Evolutionary conservation across 176 grass and related monocot species (phyloP).

Genomic region (Carex myosuroides): DNA sequence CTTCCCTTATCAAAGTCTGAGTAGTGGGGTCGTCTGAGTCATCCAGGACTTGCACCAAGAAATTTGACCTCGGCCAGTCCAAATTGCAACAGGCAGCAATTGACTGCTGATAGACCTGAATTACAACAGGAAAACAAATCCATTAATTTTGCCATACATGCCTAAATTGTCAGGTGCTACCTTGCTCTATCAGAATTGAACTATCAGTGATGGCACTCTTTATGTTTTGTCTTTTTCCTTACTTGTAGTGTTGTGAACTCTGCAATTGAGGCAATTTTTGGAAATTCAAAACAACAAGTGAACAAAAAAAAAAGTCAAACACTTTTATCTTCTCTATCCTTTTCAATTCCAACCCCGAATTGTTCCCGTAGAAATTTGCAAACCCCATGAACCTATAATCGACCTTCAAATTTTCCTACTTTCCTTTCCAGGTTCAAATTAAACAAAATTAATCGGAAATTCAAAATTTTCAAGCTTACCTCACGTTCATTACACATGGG

Average conservation of each 20-base stretch:
- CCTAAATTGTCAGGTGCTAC: neutral
- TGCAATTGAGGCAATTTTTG: neutral
- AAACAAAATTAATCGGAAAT: slow-evolving; percentile 1
- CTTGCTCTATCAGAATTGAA: neutral
- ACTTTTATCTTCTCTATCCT: neutral
- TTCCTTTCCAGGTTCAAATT: neutral
- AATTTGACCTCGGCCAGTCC: slow-evolving; percentile 92
- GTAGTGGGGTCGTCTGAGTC: slow-evolving; percentile 84
- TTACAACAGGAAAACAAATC: neutral
- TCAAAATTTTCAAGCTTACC: slow-evolving; percentile 33
- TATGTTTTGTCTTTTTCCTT: neutral
- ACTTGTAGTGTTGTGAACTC: neutral
- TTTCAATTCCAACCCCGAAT: neutral
- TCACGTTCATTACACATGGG: slow-evolving; percentile 99
- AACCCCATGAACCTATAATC: neutral
- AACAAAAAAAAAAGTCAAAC: neutral
- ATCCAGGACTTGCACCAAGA: slow-evolving; percentile 92
- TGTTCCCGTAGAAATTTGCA: neutral
- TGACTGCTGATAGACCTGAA: slow-evolving; percentile 96
- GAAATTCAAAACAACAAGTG: neutral
- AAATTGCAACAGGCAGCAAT: slow-evolving; percentile 94
- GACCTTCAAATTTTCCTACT: neutral
- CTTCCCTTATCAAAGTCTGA: slow-evolving; percentile 69
- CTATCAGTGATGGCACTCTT: neutral
- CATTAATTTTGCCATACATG: slow-evolving; percentile 3